These are phyloP conservation scores for Phaffomyces opuntiae DNA, from an alignment of 805 yeast genomes.

Conservation along the genomic window DNA sequence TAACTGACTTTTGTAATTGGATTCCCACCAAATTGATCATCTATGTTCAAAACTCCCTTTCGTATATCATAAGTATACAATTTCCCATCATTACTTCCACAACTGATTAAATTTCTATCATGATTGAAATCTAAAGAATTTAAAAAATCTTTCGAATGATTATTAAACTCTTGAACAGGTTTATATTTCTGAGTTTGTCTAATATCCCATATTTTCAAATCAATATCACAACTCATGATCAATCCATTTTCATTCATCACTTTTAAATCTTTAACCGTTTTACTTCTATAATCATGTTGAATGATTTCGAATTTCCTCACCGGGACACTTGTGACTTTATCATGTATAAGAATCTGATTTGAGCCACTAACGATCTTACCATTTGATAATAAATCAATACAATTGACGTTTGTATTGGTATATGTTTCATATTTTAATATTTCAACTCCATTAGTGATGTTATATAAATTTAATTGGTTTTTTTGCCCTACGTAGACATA, in stretches of 20 bases:
- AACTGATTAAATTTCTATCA: neutral
- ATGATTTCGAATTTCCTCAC: slow-evolving; percentile 6
- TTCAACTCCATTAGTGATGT: neutral
- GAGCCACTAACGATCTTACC: slow-evolving; percentile 12
- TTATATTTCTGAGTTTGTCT: slow-evolving; percentile 8
- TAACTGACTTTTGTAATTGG: slow-evolving; percentile 9
- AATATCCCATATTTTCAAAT: slow-evolving; percentile 13
- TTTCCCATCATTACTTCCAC: slow-evolving; percentile 21
- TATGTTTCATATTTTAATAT: slow-evolving; percentile 4
- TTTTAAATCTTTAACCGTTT: slow-evolving; percentile 6
- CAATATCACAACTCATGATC: slow-evolving; percentile 16
- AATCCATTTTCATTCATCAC: slow-evolving; percentile 10
- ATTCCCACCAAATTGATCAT: slow-evolving; percentile 1
- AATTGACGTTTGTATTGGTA: slow-evolving; percentile 6
- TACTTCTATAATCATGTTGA: slow-evolving; percentile 4
- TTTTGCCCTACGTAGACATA: slow-evolving; percentile 9
- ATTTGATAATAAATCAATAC: slow-evolving; percentile 3
- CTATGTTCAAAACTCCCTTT: slow-evolving; percentile 8
- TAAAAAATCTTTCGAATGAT: slow-evolving; percentile 26
- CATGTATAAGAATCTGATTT: slow-evolving; percentile 12
- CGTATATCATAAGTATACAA: slow-evolving; percentile 19
- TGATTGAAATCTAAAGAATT: slow-evolving; percentile 10
- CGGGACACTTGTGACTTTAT: slow-evolving; percentile 4
- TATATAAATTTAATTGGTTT: slow-evolving; percentile 1
- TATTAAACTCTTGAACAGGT: slow-evolving; percentile 29